Evolutionary conservation across 495 filamentous ascomycete genomes (phyloP).

Genomic region (Penicillium psychrofluorescens): DNA sequence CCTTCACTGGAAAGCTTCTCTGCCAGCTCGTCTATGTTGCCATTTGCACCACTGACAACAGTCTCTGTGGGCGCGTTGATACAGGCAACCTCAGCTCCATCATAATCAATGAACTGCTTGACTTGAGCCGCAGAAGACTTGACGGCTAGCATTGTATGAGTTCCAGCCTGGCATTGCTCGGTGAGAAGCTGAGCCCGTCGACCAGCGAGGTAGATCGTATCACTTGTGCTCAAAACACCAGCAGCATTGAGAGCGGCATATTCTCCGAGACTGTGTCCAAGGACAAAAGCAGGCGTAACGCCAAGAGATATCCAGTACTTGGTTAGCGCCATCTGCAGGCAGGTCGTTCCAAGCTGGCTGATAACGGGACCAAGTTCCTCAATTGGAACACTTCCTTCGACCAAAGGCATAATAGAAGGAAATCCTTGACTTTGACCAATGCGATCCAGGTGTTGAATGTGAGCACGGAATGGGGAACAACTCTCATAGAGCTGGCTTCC

Average conservation of each 20-base stretch:
- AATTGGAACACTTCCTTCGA: slow-evolving; percentile 40
- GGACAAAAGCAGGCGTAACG: slow-evolving; percentile 63
- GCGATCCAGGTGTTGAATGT: slow-evolving; percentile 63
- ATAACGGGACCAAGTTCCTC: slow-evolving; percentile 62
- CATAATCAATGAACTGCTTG: slow-evolving; percentile 17
- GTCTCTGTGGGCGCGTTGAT: slow-evolving; percentile 45
- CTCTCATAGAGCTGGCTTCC: slow-evolving; percentile 64
- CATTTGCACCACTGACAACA: slow-evolving; percentile 40
- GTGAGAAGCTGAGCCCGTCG: slow-evolving; percentile 69
- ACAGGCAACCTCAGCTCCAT: slow-evolving; percentile 41
- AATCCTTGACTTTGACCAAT: slow-evolving; percentile 62
- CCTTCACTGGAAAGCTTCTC: slow-evolving; percentile 46
- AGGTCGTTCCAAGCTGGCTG: slow-evolving; percentile 69
- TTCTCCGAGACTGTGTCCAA: slow-evolving; percentile 85
- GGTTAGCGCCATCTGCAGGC: slow-evolving; percentile 79
- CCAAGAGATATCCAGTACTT: slow-evolving; percentile 76
- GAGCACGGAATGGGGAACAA: slow-evolving; percentile 57
- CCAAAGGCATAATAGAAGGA: slow-evolving; percentile 58
- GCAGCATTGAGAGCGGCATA: slow-evolving; percentile 80
- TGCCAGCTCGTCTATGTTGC: slow-evolving; percentile 48
- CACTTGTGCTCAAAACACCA: slow-evolving; percentile 69
- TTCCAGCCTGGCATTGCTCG: slow-evolving; percentile 61
- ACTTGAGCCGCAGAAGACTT: slow-evolving; percentile 29
- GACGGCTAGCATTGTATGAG: slow-evolving; percentile 55
- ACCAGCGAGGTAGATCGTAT: slow-evolving; percentile 77